Conservation (phyloP, 352 stramenopile species). For the Pythium volutum region DNA sequence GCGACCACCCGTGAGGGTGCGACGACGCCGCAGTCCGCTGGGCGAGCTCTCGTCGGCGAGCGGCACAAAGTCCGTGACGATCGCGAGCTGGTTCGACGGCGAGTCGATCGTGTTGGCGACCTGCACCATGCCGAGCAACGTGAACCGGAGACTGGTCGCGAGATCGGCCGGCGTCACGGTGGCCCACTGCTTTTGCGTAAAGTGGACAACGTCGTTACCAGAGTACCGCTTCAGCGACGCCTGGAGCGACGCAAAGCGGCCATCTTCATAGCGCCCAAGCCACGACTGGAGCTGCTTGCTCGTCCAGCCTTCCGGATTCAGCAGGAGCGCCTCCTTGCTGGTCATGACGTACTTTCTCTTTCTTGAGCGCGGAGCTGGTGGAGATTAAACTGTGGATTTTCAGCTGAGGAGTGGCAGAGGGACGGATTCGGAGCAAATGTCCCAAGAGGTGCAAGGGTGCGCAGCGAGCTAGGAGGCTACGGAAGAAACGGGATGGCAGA, state of each 20-base stretch:
- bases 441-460: too few species aligned
- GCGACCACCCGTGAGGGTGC: background rate
- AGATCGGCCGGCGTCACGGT: constrained; percentile 56
- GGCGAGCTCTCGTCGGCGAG: constrained; percentile 26
- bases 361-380: background rate
- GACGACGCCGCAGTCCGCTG: constrained; percentile 16
- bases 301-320: constrained; percentile 82
- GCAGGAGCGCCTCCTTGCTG: constrained; percentile 48
- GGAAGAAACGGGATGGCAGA: background rate
- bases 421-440: too few species aligned
- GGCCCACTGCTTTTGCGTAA: constrained; percentile 56
- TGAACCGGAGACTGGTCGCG: constrained; percentile 80
- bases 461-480: background rate
- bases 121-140: constrained; percentile 82
- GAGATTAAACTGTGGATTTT: background rate
- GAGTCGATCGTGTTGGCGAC: constrained; percentile 57
- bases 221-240: constrained; percentile 54
- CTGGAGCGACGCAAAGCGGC: constrained; percentile 58
- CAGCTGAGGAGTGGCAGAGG: too few species aligned
- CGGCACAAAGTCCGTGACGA: constrained; percentile 79
- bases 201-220: constrained; percentile 66
- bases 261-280: constrained; percentile 71
- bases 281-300: constrained; percentile 75
- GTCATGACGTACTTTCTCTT: background rate
- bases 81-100: constrained; percentile 36